Base-by-base conservation (phyloP, 1,284 basidiomycete species). In the Trichosporon coremiiforme region DNA sequence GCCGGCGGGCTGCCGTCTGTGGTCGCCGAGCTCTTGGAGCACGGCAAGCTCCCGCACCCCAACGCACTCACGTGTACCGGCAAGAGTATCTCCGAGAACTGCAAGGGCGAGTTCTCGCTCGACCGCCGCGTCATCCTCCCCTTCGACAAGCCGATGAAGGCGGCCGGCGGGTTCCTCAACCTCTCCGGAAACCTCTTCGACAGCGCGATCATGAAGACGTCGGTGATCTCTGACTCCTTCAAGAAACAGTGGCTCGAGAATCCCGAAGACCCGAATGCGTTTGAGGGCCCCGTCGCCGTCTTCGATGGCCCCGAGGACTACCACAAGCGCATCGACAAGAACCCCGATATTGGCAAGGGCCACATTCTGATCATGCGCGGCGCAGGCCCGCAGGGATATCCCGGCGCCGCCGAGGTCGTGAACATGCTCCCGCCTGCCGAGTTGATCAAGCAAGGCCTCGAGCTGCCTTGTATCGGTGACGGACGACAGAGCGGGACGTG, bases 201-300 rank as follows among this genome's bases (percentile, higher is more conserved):
- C 75, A 79, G 77, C 62, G 82, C 81, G 9, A 84, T 84, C 75
- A 84, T 84, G 82, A 84, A 84, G 74, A 82, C 81, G 6, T 82
- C 80, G 4, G 82, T 84, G 64, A 84, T 84, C 73, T 76, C 74
- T 6, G 68, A 73, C 72, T 2, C 4, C 7, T 84, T 83, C 74
- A 67, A 74, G 9, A 73, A 80, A 41, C 80, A 81, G 68, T 84
- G 79, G 76, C 73, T 84, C 12, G 77, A 77, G 20, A 78, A 82
- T 68, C 81, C 81, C 10, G 68, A 78, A 6, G 82, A 83, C 68
- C 81, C 82, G 1, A 80, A 79, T 76, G 82, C 82, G 9, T 84
- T 84, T 71, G 80, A 84, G 70, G 82, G 82, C 15, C 82, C 82
- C 8, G 80, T 82, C 1, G 80, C 78, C 0, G 81, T 84, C 12